Evolutionary conservation across 2,329 filamentous ascomycete species (phyloP).

Genomic region (Microdochium trichocladiopsis): DNA sequence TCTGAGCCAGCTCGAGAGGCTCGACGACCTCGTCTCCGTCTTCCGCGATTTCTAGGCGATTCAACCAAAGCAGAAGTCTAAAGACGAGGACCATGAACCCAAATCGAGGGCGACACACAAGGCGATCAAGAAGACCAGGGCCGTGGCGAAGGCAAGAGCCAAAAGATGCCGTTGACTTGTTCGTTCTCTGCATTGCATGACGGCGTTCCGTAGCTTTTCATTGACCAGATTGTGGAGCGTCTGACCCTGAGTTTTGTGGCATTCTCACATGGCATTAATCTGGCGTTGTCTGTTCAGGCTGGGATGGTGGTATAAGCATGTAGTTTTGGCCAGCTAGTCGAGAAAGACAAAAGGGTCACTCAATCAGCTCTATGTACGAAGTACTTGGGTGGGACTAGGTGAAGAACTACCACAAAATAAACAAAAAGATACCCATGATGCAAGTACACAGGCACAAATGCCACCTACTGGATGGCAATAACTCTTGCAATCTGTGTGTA

Average conservation of each 20-base stretch:
- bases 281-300: background rate
- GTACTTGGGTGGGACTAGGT: background rate
- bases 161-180: background rate
- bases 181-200: conserved; percentile 16
- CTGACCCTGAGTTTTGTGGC: background rate
- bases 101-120: background rate
- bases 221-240: background rate
- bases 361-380: no score
- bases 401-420: background rate
- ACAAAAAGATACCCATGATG: background rate
- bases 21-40: conserved; percentile 80
- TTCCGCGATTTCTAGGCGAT: conserved; percentile 64
- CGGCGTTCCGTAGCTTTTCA: conserved; percentile 14
- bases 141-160: background rate
- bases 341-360: no score
- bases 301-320: no score
- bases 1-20: conserved; percentile 67
- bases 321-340: no score
- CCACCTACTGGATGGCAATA: no score
- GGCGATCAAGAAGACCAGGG: background rate
- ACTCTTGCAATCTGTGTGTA: no score
- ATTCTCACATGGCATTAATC: background rate
- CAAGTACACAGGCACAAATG: background rate
- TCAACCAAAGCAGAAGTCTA: background rate
- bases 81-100: background rate